A percentile compares a stretch with the other conserved stretches of the same genome.
These are phyloP conservation scores for Biscogniauxia marginata DNA, from an alignment of 2,329 filamentous ascomycete genomes.

Conservation along the genomic window DNA sequence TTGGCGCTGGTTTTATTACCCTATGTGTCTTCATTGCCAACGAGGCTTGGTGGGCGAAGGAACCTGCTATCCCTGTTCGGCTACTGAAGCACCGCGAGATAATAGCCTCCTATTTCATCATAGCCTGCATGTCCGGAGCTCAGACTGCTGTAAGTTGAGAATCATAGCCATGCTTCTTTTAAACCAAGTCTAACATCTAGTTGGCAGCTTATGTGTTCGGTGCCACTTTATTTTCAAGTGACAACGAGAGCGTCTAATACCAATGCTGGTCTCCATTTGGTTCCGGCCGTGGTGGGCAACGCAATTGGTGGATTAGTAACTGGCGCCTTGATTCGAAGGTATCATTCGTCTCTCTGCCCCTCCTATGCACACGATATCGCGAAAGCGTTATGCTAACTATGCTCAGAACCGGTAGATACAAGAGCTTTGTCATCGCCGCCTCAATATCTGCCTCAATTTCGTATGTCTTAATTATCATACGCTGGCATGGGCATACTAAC, in stretches of 20 bases:
- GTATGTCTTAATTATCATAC: slow-evolving; percentile 52
- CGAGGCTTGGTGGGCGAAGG: slow-evolving; percentile 44
- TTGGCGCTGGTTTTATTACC: slow-evolving; percentile 29
- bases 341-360: not conserved
- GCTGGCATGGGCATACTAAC: slow-evolving; percentile 60
- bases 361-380: no score
- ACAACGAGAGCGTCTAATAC: slow-evolving; percentile 58
- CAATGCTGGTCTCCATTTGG: slow-evolving; percentile 57
- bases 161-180: slow-evolving; percentile 2
- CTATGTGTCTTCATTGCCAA: slow-evolving; percentile 35
- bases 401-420: slow-evolving; percentile 58
- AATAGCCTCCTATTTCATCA: slow-evolving; percentile 51
- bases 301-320: slow-evolving; percentile 61
- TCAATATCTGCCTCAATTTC: slow-evolving; percentile 44
- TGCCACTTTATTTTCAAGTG: slow-evolving; percentile 70
- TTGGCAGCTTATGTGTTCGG: slow-evolving; percentile 57
- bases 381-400: not conserved
- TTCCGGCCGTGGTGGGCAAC: slow-evolving; percentile 68
- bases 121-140: slow-evolving; percentile 51
- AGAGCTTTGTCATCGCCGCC: slow-evolving; percentile 51
- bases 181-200: not conserved
- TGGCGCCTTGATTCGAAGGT: slow-evolving; percentile 54
- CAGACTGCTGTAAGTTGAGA: slow-evolving; percentile 51
- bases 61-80: slow-evolving; percentile 59
- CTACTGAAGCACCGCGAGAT: slow-evolving; percentile 53